Conservation (phyloP, 208 protist species). For the Acanthamoeba triangularis region DNA sequence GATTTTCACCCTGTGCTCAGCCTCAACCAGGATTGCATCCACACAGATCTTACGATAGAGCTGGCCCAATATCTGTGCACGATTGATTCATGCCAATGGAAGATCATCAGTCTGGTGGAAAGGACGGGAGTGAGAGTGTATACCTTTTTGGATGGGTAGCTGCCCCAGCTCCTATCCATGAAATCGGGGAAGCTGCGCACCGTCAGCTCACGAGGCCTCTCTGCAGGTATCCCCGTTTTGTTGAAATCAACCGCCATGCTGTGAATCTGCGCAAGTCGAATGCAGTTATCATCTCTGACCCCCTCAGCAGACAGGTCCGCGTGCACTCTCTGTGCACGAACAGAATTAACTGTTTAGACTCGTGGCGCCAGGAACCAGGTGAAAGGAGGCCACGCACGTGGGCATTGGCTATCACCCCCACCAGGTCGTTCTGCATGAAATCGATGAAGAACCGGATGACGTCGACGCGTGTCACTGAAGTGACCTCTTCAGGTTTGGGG, state of each 20-base stretch:
- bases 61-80: neutral
- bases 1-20: neutral
- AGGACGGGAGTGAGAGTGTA: neutral
- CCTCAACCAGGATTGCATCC: neutral
- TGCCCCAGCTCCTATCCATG: neutral
- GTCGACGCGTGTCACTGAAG: neutral
- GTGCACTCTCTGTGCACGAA: neutral
- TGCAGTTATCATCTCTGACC: neutral
- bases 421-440: neutral
- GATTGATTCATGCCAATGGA: neutral
- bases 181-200: neutral
- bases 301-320: neutral
- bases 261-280: neutral
- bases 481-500: neutral
- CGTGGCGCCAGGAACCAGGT: neutral
- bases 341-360: neutral
- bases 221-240: neutral
- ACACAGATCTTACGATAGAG: neutral
- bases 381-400: neutral
- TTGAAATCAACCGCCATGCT: constrained; percentile 4
- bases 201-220: neutral
- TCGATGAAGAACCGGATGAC: neutral
- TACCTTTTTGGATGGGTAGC: neutral
- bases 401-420: neutral
- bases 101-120: neutral